Evolutionary conservation across 2,329 filamentous ascomycete genomes (phyloP), one percentile per base, ranked within the genome.

Genomic region (Ophiocordyceps sinensis): DNA sequence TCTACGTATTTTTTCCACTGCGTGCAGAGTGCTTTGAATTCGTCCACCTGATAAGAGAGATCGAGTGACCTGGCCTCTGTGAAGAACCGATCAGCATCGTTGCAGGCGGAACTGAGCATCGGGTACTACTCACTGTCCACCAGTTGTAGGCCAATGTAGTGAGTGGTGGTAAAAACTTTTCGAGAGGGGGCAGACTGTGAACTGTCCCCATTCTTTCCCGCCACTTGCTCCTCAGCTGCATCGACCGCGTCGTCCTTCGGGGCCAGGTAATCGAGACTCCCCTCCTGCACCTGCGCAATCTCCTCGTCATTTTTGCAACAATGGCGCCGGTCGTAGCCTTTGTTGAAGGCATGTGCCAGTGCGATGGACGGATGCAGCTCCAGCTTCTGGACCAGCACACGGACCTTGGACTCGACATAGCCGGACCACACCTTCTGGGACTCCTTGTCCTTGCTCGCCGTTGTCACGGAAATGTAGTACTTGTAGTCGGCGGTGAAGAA

Each of bases 401-500:
- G 79, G 35, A 96, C 77, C 61, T 93, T 95, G 14, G 91, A 95
- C 60, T 96, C 86, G 4, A 98, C 85, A 40, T 89, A 78, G 32
- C 91, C 91, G 15, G 85, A 85, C 85, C 89, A 96, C 2, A 81
- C 73, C 41, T 85, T 80, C 54, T 94, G 84, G 1, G 82, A 78
- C 51, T 94, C 86, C 56, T 88, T 87, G 28, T 79, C 83, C 45
- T 75, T 83, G 58, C 85, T 88, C 2, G 85, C 81, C 14, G 86
- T 78, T 38, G 88, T 82, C 43, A 98, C 81, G 40, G 82, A 85
- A 41, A 98, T 77, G 58, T 96, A 98, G 59, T 96, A 95, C 60
- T 93, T 94, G 68, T 94, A 94, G 48, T 83, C 87, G 32, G 77
- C 62, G 0, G 88, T 94, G 63, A 98, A 98, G 62, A 98, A 98